These are phyloP conservation scores for Russula brevipes DNA, from an alignment of 768 basidiomycete genomes.

Conservation along the genomic window DNA sequence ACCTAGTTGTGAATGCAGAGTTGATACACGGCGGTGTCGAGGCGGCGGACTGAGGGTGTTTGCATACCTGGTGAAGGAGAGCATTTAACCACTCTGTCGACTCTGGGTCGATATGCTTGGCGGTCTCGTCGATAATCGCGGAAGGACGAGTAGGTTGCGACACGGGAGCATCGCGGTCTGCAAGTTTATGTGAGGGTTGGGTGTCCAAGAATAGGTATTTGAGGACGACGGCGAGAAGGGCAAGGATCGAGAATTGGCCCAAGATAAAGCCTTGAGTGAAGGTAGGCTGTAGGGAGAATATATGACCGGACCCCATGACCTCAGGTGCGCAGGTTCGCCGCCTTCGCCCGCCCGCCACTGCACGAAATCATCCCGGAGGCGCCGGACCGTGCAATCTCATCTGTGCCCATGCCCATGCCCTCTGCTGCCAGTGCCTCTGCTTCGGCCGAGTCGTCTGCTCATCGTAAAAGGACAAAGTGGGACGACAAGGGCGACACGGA, in stretches of 20 bases:
- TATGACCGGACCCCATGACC: conserved; percentile 40
- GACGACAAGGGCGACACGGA: conserved; percentile 42
- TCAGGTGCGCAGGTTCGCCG: no score
- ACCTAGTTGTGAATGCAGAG: conserved; percentile 35
- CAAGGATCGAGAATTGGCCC: conserved; percentile 84
- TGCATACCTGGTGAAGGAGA: conserved; percentile 70
- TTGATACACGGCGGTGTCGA: not conserved
- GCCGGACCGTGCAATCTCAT: conserved; percentile 4
- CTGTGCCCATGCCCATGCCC: not conserved
- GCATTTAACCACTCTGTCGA: conserved; percentile 90
- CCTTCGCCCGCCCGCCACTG: no score
- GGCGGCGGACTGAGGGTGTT: not conserved
- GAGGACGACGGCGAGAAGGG: conserved; percentile 73
- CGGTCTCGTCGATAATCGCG: conserved; percentile 4
- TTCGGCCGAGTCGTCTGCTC: conserved; percentile 29
- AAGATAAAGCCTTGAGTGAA: conserved; percentile 94
- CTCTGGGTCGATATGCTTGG: conserved; percentile 44
- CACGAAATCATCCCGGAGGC: not conserved
- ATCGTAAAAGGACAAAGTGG: conserved; percentile 78
- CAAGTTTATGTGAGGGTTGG: conserved; percentile 47
- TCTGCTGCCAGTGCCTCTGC: conserved; percentile 24
- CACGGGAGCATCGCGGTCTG: conserved; percentile 8
- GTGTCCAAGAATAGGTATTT: conserved; percentile 95
- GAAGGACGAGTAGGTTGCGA: not conserved
- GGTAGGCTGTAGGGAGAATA: conserved; percentile 74